These are phyloP conservation scores for Steccherinum ochraceum DNA, from an alignment of 768 basidiomycete species.

Conservation along the genomic window DNA sequence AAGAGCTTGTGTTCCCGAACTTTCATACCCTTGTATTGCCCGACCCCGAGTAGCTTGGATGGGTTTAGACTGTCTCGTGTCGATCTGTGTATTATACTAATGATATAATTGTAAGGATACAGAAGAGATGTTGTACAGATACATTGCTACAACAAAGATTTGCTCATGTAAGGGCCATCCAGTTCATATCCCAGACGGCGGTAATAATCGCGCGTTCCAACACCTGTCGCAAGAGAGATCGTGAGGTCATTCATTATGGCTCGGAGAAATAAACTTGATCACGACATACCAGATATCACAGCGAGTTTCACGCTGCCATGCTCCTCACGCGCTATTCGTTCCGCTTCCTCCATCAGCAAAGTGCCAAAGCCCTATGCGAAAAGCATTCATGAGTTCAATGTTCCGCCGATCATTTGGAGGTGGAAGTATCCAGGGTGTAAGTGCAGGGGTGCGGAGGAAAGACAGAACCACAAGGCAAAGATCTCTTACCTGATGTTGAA, in stretches of 20 bases:
- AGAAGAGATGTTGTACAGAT: constrained; percentile 4
- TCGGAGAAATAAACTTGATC: constrained; percentile 1
- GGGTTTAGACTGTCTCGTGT: background rate
- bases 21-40: constrained; percentile 64
- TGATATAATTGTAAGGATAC: constrained; percentile 2
- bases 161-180: constrained; percentile 98
- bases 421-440: too few species aligned
- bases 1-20: constrained; percentile 94
- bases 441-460: too few species aligned
- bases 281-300: constrained; percentile 82
- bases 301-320: constrained; percentile 93
- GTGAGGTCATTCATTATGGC: background rate
- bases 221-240: constrained; percentile 42
- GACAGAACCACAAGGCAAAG: too few species aligned
- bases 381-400: constrained; percentile 1
- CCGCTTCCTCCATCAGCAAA: constrained; percentile 97
- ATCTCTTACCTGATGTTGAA: constrained; percentile 78
- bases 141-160: constrained; percentile 40
- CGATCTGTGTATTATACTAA: background rate
- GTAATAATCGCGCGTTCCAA: constrained; percentile 97
- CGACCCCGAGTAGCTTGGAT: constrained; percentile 7
- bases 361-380: constrained; percentile 83
- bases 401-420: background rate
- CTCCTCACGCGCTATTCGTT: constrained; percentile 94
- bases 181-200: constrained; percentile 89